phyloP scores from a whole-genome alignment of 345 rosid genomes.

The Linum usitatissimum region DNA sequence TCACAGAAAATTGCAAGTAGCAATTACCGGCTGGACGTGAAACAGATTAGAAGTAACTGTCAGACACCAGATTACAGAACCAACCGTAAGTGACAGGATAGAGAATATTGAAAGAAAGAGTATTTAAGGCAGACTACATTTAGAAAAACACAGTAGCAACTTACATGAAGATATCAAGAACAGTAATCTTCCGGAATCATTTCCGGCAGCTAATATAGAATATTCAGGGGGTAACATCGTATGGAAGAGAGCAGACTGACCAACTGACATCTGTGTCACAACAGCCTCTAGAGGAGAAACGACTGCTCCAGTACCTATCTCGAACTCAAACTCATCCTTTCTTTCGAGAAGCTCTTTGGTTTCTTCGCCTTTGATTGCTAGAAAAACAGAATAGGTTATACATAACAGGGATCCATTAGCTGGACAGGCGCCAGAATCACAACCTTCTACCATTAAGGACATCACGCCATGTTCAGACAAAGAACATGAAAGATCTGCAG shows the following conservation, averaged over 20 bases:
- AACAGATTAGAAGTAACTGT: neutral
- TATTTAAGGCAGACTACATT: constrained; percentile 11
- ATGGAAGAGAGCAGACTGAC: constrained; percentile 56
- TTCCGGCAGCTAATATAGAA: constrained; percentile 50
- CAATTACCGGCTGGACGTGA: constrained; percentile 29
- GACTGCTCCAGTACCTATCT: constrained; percentile 77
- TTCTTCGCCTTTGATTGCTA: constrained; percentile 31
- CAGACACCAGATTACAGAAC: constrained; percentile 7
- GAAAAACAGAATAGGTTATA: constrained; percentile 49
- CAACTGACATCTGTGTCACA: constrained; percentile 68
- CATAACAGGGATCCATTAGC: constrained; percentile 48
- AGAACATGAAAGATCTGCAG: constrained; percentile 14
- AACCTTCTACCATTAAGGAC: constrained; percentile 39
- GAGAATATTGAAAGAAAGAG: neutral
- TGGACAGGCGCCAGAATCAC: constrained; percentile 47
- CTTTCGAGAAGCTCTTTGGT: constrained; percentile 71
- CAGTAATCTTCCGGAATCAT: constrained; percentile 34
- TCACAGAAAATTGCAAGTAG: constrained; percentile 35
- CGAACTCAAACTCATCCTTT: constrained; percentile 75
- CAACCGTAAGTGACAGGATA: neutral
- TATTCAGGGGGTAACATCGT: constrained; percentile 33
- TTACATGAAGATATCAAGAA: constrained; percentile 48
- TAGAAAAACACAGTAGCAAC: constrained; percentile 12
- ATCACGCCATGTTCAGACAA: constrained; percentile 19
- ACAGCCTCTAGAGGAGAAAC: constrained; percentile 45